Base-by-base conservation (phyloP, 495 filamentous ascomycete genomes). In the Clohesyomyces aquaticus region DNA sequence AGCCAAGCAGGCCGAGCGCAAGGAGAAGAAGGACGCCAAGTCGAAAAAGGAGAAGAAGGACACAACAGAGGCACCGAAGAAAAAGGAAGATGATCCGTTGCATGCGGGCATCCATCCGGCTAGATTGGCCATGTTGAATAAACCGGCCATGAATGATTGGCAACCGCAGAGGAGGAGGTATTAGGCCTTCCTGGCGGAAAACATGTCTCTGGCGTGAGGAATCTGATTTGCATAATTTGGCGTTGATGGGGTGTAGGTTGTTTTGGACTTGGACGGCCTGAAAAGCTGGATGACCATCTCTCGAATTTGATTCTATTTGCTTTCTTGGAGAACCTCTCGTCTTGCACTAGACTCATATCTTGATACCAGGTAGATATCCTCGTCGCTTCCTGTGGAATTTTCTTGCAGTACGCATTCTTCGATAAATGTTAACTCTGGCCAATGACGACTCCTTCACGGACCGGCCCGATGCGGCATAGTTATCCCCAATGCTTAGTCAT, bases 41-140 rank as follows among this genome's bases (percentile, higher is more conserved):
- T 12, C 41, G 54, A 71, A 67, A 59, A 48, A 52, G 35, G 57
- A 42, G 21, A 61, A 61, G 59, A 66, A 69, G 53, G 38, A 56
- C 11, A 48, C 9, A 18, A 43, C 28, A 14, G 16, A 27, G 19
- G 49, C 29, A 16, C 28, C 38, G 14, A 59, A 61, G n/a, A 59
- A 25, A 12, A 27, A 53, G 45, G 59, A 32, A 43, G n/a, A 32
- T 10, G 49, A 32, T 21, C 35, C 53, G 19, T 51, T 41, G 62
- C 27, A 62, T 38, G 28, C 25, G 22, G 74, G 70, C 25, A 74
- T 76, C 11, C 74, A 76, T 66, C 74, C 74, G 10, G 70, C 65
- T 62, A 54, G 74, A 38, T 50, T 76, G 42, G 71, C 71, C 1
- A 63, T 63, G 66, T 38, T 70, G 63, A 48, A 46, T 14, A 1